phyloP scores from a whole-genome alignment of 2,329 filamentous ascomycete genomes.

The Talaromyces sp. region DNA sequence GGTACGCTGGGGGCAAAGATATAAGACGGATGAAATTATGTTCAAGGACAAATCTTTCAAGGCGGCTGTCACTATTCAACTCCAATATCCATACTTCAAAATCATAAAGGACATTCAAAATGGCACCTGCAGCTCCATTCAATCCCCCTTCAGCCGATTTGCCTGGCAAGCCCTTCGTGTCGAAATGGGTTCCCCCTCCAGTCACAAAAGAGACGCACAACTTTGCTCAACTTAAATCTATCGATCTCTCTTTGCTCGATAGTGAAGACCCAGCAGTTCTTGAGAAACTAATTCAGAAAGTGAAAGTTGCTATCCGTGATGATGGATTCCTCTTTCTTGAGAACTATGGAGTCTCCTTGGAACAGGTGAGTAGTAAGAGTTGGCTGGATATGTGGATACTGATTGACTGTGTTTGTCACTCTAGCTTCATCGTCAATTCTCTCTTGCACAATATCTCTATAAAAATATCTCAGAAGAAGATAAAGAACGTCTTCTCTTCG shows the following conservation, averaged over 20 bases:
- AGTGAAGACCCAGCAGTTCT: conserved; percentile 44
- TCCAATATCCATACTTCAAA: background rate
- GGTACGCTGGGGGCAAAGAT: background rate
- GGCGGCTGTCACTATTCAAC: background rate
- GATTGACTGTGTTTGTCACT: background rate
- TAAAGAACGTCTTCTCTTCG: conserved; percentile 47
- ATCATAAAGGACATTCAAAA: background rate
- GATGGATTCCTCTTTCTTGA: conserved; percentile 49
- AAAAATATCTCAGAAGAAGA: conserved; percentile 50
- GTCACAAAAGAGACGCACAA: conserved; percentile 45
- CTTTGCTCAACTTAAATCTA: conserved; percentile 43
- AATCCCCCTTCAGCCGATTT: conserved; percentile 39
- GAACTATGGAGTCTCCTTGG: conserved; percentile 51
- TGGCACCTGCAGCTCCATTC: conserved; percentile 35
- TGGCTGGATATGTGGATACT: background rate
- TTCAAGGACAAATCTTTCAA: background rate
- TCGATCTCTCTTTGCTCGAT: conserved; percentile 45
- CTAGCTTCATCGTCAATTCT: conserved; percentile 49
- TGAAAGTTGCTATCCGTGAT: conserved; percentile 43
- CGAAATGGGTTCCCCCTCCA: conserved; percentile 45
- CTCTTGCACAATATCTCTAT: conserved; percentile 50
- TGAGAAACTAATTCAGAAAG: conserved; percentile 42
- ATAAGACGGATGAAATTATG: background rate
- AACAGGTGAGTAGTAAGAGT: conserved; percentile 25
- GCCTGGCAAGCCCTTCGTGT: conserved; percentile 41